Conservation (phyloP, 805 yeast species). For the Cyberlindnera samutprakarnensis region DNA sequence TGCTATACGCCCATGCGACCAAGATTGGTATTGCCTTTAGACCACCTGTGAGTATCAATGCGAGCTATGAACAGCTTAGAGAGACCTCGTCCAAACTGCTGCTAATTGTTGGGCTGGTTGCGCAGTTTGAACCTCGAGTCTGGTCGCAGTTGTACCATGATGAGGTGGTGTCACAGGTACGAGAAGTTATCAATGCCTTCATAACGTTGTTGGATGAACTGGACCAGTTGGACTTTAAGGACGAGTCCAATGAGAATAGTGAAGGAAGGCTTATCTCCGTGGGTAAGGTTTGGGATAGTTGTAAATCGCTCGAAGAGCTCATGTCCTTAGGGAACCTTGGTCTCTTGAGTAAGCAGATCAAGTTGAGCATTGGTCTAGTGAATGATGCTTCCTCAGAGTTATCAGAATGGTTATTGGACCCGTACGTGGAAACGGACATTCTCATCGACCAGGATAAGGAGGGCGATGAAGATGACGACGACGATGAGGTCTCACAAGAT, state of each 20-base stretch:
- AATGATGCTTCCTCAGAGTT: constrained; percentile 63
- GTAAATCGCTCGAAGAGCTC: constrained; percentile 40
- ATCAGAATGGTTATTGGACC: constrained; percentile 62
- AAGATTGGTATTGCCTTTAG: constrained; percentile 67
- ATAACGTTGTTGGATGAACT: constrained; percentile 18
- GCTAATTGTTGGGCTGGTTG: constrained; percentile 36
- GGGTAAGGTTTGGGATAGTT: constrained; percentile 66
- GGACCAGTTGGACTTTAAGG: constrained; percentile 14
- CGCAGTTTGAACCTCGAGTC: constrained; percentile 28
- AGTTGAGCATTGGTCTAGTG: constrained; percentile 36
- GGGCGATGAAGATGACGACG: constrained; percentile 17
- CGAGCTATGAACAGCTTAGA: constrained; percentile 42
- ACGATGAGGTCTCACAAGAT: constrained; percentile 27
- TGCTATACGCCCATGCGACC: constrained; percentile 70
- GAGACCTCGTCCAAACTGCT: constrained; percentile 39
- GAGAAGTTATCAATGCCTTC: constrained; percentile 12
- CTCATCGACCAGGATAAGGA: constrained; percentile 31
- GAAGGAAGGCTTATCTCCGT: constrained; percentile 46
- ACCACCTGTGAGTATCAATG: constrained; percentile 43
- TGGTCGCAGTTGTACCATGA: constrained; percentile 26
- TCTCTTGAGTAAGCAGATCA: constrained; percentile 39
- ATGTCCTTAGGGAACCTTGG: constrained; percentile 46
- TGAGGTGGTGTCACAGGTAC: constrained; percentile 14
- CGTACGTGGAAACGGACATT: constrained; percentile 40
- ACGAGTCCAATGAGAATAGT: constrained; percentile 4